Percentiles rank a stretch among this genome's conserved stretches.
phyloP scores from a whole-genome alignment of 1,139 yeast genomes.

The Pichia sp. region DNA sequence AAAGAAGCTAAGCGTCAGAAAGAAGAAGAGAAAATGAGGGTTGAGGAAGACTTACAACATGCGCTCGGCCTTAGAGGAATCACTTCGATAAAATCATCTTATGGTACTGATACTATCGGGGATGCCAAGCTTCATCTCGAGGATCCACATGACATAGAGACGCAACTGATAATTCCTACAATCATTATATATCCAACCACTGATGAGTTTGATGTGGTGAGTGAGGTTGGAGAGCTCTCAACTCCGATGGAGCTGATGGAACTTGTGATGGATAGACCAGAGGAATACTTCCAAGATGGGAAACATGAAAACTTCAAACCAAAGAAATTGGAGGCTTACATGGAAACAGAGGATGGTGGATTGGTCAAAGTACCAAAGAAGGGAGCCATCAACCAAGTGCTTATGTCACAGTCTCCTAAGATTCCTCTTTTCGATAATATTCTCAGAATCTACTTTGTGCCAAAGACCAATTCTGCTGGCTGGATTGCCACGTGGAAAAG shows the following conservation, averaged over 20 bases:
- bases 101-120: constrained; percentile 45
- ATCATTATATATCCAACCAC: constrained; percentile 76
- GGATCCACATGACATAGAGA: constrained; percentile 64
- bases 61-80: constrained; percentile 54
- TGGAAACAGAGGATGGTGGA: constrained; percentile 83
- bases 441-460: constrained; percentile 70
- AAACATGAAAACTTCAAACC: constrained; percentile 53
- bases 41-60: constrained; percentile 36
- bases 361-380: constrained; percentile 81
- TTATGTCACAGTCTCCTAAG: constrained; percentile 54
- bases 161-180: constrained; percentile 76
- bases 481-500: constrained; percentile 72
- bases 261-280: constrained; percentile 55
- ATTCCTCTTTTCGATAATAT: constrained; percentile 77
- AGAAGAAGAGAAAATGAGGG: constrained; percentile 28
- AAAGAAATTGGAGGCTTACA: constrained; percentile 59
- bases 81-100: constrained; percentile 39
- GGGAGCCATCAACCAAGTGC: constrained; percentile 54
- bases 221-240: constrained; percentile 62
- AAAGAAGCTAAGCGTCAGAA: constrained; percentile 19
- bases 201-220: constrained; percentile 78
- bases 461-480: constrained; percentile 53
- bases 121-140: constrained; percentile 51
- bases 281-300: constrained; percentile 63
- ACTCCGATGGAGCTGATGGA: constrained; percentile 55